Evolutionary conservation across 139 green algal genomes (phyloP).

Genomic region (Deuterostichococcus epilithicus): DNA sequence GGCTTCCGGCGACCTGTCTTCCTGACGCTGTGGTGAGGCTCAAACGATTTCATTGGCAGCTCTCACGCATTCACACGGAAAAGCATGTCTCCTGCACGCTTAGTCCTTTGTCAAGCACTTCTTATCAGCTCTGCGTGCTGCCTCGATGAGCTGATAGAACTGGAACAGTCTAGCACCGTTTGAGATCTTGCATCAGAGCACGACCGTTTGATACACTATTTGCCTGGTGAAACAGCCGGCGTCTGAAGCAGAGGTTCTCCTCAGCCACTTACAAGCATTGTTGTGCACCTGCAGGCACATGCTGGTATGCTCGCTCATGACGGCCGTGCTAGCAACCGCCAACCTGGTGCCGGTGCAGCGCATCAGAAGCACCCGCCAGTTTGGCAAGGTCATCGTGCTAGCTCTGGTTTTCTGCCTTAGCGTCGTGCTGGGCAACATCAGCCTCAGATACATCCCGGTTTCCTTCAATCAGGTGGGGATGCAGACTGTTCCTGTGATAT

Average conservation of each 20-base stretch:
- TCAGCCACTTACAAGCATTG: no score
- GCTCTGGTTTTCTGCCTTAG: constrained; percentile 78
- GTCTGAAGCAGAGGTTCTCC: no score
- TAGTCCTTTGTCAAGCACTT: no score
- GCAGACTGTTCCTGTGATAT: not conserved
- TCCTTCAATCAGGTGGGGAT: constrained; percentile 71
- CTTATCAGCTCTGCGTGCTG: no score
- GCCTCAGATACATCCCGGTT: constrained; percentile 73
- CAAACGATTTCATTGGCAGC: no score
- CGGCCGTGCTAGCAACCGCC: constrained; percentile 41
- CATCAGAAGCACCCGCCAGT: constrained; percentile 58
- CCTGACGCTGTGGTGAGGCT: constrained; percentile 72
- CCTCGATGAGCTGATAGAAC: no score
- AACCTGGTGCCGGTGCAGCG: constrained; percentile 51
- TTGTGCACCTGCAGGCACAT: no score
- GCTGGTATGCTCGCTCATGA: constrained; percentile 70
- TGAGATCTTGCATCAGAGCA: no score
- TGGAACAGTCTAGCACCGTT: no score
- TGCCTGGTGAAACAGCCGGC: no score
- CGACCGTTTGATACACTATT: no score
- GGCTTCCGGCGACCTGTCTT: constrained; percentile 77
- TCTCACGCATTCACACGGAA: not conserved
- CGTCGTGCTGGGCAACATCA: constrained; percentile 87
- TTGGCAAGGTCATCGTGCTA: constrained; percentile 70
- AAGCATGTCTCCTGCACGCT: no score